Conservation (phyloP, 305 asterid genomes). For the Nicotiana rustica region DNA sequence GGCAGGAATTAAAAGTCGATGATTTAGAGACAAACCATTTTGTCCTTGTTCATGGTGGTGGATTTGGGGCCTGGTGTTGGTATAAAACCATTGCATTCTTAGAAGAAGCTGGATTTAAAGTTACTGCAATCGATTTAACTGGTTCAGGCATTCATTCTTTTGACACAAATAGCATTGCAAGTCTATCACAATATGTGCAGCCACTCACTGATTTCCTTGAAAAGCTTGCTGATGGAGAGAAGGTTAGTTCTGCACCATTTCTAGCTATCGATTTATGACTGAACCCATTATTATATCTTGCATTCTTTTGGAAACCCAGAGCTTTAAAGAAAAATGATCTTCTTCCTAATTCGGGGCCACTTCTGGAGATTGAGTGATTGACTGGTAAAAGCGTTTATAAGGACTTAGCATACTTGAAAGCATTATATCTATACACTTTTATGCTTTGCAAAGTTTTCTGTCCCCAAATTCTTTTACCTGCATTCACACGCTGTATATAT, state of each 20-base stretch:
- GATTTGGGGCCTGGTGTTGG: constrained; percentile 99
- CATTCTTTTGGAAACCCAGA: constrained; percentile 19
- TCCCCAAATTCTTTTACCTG: neutral
- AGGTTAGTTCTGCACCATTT: constrained; percentile 59
- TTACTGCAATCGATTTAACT: constrained; percentile 93
- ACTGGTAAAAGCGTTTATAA: neutral
- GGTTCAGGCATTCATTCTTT: constrained; percentile 95
- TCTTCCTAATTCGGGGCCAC: constrained; percentile 6
- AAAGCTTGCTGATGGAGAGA: constrained; percentile 77
- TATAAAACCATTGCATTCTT: constrained; percentile 93
- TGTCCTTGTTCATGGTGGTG: constrained; percentile 99
- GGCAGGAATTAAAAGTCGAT: constrained; percentile 79
- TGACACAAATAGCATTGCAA: constrained; percentile 79
- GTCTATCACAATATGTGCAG: constrained; percentile 85
- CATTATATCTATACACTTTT: neutral
- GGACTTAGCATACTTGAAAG: neutral
- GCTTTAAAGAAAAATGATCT: neutral
- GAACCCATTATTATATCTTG: constrained; percentile 20
- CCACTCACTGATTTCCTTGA: constrained; percentile 82
- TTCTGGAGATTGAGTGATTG: constrained; percentile 5
- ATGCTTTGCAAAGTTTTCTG: constrained; percentile 23
- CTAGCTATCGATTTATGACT: constrained; percentile 1
- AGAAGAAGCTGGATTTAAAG: constrained; percentile 89
- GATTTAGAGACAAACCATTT: constrained; percentile 80
- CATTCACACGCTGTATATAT: neutral